Evolutionary conservation across 2,329 filamentous ascomycete species (phyloP).

Genomic region (Ophiostoma quercus): DNA sequence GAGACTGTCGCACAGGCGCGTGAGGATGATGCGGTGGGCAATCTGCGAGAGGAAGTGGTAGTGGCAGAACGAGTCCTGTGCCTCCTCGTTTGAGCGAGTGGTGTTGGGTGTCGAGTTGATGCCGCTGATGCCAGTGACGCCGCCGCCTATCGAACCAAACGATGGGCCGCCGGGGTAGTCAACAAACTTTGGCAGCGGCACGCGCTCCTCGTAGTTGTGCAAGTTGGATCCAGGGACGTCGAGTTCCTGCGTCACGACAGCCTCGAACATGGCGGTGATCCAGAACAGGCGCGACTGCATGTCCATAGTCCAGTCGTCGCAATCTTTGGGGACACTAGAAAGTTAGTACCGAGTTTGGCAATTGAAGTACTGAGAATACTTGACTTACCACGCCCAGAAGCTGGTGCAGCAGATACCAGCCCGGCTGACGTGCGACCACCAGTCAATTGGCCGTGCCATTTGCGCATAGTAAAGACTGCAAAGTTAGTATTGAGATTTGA

Average conservation of each 20-base stretch:
- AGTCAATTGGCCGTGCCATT: constrained; percentile 48
- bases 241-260: constrained; percentile 50
- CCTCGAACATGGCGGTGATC: constrained; percentile 53
- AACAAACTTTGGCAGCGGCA: constrained; percentile 49
- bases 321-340: constrained; percentile 37
- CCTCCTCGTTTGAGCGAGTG: constrained; percentile 15
- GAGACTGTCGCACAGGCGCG: constrained; percentile 46
- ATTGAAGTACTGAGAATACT: not conserved
- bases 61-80: constrained; percentile 47
- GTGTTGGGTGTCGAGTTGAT: not conserved
- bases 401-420: constrained; percentile 46
- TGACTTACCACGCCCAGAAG: constrained; percentile 38
- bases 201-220: constrained; percentile 46
- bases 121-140: not conserved
- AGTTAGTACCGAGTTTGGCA: not conserved
- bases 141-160: constrained; percentile 13
- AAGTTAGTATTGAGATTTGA: not conserved
- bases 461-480: constrained; percentile 39
- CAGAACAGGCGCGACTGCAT: constrained; percentile 53
- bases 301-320: constrained; percentile 49
- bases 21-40: constrained; percentile 51
- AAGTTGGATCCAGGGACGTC: constrained; percentile 48
- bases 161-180: constrained; percentile 26
- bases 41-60: constrained; percentile 54
- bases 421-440: constrained; percentile 49